These are phyloP conservation scores for Cornus controversa DNA, from an alignment of 148 eudicot genomes.

Conservation along the genomic window DNA sequence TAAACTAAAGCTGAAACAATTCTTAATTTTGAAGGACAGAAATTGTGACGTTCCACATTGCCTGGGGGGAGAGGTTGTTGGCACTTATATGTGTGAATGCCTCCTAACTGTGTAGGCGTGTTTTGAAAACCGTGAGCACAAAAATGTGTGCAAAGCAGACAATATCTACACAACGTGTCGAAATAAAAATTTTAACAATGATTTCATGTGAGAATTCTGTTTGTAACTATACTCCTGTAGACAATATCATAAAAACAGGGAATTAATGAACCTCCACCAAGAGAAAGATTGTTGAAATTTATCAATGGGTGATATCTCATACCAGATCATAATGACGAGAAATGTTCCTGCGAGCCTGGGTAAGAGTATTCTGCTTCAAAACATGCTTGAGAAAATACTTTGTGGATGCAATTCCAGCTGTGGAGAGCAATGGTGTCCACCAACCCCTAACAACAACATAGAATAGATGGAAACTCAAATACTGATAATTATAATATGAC, in stretches of 20 bases:
- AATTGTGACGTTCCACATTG: too few relatives aligned
- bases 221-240: neutral
- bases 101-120: too few relatives aligned
- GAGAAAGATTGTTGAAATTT: neutral
- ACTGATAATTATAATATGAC: neutral
- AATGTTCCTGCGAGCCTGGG: constrained; percentile 91
- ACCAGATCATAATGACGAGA: constrained; percentile 97
- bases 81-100: too few relatives aligned
- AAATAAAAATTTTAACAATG: neutral
- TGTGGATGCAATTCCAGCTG: constrained; percentile 85
- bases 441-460: constrained; percentile 65
- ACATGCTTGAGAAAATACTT: constrained; percentile 83
- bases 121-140: too few relatives aligned
- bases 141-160: too few relatives aligned
- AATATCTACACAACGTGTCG: too few relatives aligned
- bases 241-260: neutral
- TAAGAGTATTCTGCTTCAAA: constrained; percentile 67
- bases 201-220: neutral
- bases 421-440: constrained; percentile 92
- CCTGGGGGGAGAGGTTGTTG: too few relatives aligned
- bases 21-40: neutral
- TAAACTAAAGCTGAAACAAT: neutral
- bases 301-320: constrained; percentile 6
- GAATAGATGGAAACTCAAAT: neutral
- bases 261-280: neutral